These are phyloP conservation scores for Mycena rosella DNA, from an alignment of 768 basidiomycete genomes.

Conservation along the genomic window DNA sequence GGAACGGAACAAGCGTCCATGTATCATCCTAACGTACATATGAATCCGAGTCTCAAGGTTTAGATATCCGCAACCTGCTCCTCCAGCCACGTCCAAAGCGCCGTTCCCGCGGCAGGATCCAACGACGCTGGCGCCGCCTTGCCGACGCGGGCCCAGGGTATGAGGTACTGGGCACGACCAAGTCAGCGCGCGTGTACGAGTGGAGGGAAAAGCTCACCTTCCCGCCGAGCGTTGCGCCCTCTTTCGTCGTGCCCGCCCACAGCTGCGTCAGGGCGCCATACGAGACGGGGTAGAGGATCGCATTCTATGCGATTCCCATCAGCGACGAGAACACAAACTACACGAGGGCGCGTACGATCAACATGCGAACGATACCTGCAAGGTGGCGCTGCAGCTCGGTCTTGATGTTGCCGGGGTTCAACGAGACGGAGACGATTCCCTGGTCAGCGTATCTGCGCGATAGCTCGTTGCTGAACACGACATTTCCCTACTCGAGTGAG, in stretches of 20 bases:
- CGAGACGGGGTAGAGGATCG: slow-evolving; percentile 45
- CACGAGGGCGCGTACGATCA: background rate
- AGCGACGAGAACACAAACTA: too few species aligned
- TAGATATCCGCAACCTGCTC: slow-evolving; percentile 49
- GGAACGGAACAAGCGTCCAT: too few species aligned
- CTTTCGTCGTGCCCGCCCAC: slow-evolving; percentile 61
- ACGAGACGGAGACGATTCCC: slow-evolving; percentile 54
- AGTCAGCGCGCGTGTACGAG: background rate
- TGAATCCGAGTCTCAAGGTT: too few species aligned
- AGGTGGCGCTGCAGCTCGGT: slow-evolving; percentile 28
- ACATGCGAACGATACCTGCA: too few species aligned
- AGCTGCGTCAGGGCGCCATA: slow-evolving; percentile 64
- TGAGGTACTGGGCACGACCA: slow-evolving; percentile 48
- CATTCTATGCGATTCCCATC: too few species aligned
- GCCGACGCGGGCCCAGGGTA: slow-evolving; percentile 59
- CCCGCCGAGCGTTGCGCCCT: slow-evolving; percentile 57
- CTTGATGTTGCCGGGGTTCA: slow-evolving; percentile 54
- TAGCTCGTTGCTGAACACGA: slow-evolving; percentile 59
- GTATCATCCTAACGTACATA: too few species aligned
- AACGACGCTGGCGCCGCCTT: slow-evolving; percentile 31
- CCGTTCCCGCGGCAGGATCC: slow-evolving; percentile 48
- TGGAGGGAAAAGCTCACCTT: slow-evolving; percentile 45
- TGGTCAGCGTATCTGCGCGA: slow-evolving; percentile 55
- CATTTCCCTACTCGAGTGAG: slow-evolving; percentile 51
- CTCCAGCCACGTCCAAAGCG: slow-evolving; percentile 59